Base-by-base conservation (phyloP, 225 moss, liverwort and hornwort species). In the Asterella californica region DNA sequence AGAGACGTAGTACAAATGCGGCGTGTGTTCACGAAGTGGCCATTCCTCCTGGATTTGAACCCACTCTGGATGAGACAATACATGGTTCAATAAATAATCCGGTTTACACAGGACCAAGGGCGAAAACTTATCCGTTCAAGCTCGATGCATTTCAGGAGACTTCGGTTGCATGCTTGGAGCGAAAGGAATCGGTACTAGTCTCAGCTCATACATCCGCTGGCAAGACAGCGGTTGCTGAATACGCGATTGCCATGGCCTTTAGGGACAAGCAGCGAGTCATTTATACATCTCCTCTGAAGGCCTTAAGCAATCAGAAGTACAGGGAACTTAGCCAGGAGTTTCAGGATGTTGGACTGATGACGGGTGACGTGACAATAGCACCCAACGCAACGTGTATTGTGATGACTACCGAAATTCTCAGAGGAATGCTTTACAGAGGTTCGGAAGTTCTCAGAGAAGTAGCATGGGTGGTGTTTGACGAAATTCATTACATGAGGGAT, bases 181-280 rank as follows among this genome's bases (percentile, higher is more conserved):
- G 96, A 77, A 90, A 92, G 67, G 94, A 96, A 81, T 94, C 96
- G 57, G 92, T 96, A 33, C 83, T 96, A 81, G 94, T 96, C 32
- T 91, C 96, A 68, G 94, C 96, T 70, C 96, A 96, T 80, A 96
- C 96, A 53, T 96, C 96, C 79, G 96, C 92, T 70, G 96, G 96
- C 50, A 96, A 96, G 82, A 96, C 94, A 27, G 94, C 96, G 60
- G 91, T 96, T 78, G 96, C 94, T 27, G 96, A 96, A 82, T 96
- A 94, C 87, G 94, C 94, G 19, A 90, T 96, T 70, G 94, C 94
- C 76, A 94, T 96, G 94, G 91, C 96, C 48, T 90, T 92, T 42
- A 91, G 93, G 72, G 96, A 94, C 74, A 94, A 90, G 81, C 96
- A 96, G 83, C 82, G 90, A 73, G 94, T 96, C 37, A 94, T 96